Evolutionary conservation across 2,329 filamentous ascomycete species (phyloP).

Genomic region (Penicillium psychrosexuale): DNA sequence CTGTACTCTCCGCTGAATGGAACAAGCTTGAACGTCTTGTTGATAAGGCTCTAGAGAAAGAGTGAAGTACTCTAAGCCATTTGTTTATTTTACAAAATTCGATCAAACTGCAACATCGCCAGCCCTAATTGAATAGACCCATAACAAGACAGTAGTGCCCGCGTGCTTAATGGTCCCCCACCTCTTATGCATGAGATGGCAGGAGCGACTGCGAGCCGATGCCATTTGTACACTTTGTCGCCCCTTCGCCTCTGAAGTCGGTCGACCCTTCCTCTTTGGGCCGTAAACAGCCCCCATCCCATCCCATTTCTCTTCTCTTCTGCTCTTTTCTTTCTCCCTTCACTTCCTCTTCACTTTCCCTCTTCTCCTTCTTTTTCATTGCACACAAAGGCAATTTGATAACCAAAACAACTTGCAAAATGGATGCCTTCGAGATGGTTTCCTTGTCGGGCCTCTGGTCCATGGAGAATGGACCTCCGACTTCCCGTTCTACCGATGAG

Average conservation of each 20-base stretch:
- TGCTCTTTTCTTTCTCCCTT: background rate
- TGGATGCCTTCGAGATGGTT: background rate
- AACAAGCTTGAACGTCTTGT: slow-evolving; percentile 47
- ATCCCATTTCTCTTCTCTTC: background rate
- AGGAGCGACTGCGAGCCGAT: background rate
- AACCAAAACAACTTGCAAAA: background rate
- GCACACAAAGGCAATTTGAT: background rate
- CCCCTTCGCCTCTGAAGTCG: background rate
- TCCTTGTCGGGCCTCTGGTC: background rate
- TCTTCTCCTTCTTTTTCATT: background rate
- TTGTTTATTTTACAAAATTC: background rate
- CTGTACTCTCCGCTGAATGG: slow-evolving; percentile 42
- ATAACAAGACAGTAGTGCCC: background rate
- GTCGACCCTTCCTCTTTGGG: background rate
- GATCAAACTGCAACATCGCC: background rate
- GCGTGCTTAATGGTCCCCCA: background rate
- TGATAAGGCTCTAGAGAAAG: slow-evolving; percentile 27
- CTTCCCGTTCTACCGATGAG: background rate
- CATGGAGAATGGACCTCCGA: background rate
- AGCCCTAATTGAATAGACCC: background rate
- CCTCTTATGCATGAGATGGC: background rate
- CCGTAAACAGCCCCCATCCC: background rate
- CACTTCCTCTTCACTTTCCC: background rate
- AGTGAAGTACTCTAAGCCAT: slow-evolving; percentile 3
- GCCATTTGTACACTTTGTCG: background rate